phyloP scores from a whole-genome alignment of 2,329 filamentous ascomycete species.

The Beauveria varroae region DNA sequence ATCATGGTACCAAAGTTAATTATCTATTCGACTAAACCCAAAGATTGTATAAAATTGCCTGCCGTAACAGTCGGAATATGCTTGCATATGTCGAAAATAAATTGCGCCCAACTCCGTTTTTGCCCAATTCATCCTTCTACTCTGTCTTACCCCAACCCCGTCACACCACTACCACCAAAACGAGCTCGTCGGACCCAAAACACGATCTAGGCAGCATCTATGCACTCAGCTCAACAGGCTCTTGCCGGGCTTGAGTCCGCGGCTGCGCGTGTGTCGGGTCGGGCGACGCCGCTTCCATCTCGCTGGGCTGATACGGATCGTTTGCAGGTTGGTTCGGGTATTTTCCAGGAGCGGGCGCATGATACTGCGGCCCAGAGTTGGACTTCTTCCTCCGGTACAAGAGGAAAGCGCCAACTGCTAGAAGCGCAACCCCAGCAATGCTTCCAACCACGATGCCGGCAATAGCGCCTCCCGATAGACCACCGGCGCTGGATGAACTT shows the following conservation, averaged over 20 bases:
- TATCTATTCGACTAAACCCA: not conserved
- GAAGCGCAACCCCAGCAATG: not conserved
- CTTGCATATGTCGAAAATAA: not conserved
- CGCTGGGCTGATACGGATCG: not conserved
- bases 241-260: not conserved
- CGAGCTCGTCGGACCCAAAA: no score
- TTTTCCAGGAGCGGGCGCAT: not conserved
- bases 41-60: not conserved
- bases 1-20: not conserved
- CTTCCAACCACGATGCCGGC: constrained; percentile 11
- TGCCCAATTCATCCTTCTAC: not conserved
- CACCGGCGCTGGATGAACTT: not conserved
- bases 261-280: not conserved
- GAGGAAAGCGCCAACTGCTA: constrained; percentile 7
- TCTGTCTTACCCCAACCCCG: not conserved
- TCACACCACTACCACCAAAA: not conserved
- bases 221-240: not conserved
- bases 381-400: constrained; percentile 2
- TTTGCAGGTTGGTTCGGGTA: not conserved
- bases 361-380: not conserved
- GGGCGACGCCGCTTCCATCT: not conserved
- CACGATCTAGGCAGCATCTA: not conserved
- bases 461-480: constrained; percentile 9
- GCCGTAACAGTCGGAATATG: not conserved
- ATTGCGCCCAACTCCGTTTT: not conserved